phyloP scores from a whole-genome alignment of 2,329 filamentous ascomycete species.

The Arthrocladium fulminans region DNA sequence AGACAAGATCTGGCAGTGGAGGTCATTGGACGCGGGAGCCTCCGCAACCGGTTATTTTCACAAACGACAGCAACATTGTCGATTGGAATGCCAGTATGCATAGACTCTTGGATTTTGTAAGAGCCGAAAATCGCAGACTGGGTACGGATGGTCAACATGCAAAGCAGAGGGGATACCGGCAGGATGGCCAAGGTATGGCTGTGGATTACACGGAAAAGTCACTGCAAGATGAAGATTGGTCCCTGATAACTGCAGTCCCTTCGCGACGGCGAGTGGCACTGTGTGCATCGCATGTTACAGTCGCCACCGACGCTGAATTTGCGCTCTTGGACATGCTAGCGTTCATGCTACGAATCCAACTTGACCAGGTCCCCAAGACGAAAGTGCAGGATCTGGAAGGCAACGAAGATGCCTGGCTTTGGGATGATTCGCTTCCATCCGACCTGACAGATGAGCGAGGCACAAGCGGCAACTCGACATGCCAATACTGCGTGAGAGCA shows the following conservation, averaged over 20 bases:
- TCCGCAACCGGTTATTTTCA: conserved; percentile 20
- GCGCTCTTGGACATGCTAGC: conserved; percentile 12
- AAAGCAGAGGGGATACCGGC: neutral
- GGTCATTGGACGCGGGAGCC: conserved; percentile 16
- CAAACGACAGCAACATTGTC: conserved; percentile 13
- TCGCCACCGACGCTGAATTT: conserved; percentile 15
- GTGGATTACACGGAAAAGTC: neutral
- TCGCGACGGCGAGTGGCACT: conserved; percentile 11
- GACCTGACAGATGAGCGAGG: neutral
- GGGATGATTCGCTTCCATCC: conserved; percentile 11
- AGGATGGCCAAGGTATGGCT: neutral
- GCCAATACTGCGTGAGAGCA: conserved; percentile 3
- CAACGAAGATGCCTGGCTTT: conserved; percentile 17
- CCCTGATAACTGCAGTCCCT: neutral
- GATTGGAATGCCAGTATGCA: conserved; percentile 10
- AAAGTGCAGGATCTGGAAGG: conserved; percentile 2
- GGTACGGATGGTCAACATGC: neutral
- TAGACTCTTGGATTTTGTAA: conserved; percentile 7
- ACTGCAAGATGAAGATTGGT: conserved; percentile 3
- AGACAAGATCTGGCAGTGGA: conserved; percentile 10
- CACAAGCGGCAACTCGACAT: neutral
- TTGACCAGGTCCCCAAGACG: conserved; percentile 8
- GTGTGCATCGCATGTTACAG: conserved; percentile 17
- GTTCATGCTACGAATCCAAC: conserved; percentile 15
- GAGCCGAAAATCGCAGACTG: conserved; percentile 4